Conservation (phyloP, 495 filamentous ascomycete genomes). For the Talaromyces ruber region DNA sequence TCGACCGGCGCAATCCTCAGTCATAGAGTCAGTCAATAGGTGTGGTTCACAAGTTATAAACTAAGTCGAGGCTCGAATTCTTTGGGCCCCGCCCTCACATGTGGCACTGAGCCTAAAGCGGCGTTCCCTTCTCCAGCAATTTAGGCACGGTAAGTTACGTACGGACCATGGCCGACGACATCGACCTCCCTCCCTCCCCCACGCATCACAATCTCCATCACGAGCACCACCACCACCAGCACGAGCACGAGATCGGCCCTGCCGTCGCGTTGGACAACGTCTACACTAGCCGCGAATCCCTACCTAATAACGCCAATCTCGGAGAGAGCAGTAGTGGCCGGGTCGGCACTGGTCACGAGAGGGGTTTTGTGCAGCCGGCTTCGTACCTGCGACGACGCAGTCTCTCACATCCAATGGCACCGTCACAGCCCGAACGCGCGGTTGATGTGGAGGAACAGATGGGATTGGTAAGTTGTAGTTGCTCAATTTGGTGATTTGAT, state of each 20-base stretch:
- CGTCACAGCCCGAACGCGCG: slow-evolving; percentile 55
- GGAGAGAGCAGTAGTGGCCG: neutral
- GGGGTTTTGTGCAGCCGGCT: slow-evolving; percentile 65
- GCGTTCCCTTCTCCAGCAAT: neutral
- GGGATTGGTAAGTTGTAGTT: slow-evolving; percentile 64
- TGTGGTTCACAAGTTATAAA: neutral
- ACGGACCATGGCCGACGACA: slow-evolving; percentile 1
- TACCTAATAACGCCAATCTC: neutral
- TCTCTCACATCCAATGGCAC: slow-evolving; percentile 43
- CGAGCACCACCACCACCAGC: neutral
- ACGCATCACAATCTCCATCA: neutral
- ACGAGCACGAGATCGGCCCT: slow-evolving; percentile 1
- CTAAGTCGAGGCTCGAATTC: neutral
- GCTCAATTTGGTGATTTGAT: neutral
- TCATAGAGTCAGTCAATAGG: neutral
- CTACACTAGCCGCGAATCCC: neutral
- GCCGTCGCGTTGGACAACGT: slow-evolving; percentile 3
- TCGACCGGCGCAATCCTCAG: neutral
- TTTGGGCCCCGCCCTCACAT: neutral
- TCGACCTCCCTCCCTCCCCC: slow-evolving; percentile 1
- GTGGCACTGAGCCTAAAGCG: neutral
- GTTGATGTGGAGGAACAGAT: slow-evolving; percentile 88
- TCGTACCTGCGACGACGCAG: slow-evolving; percentile 70
- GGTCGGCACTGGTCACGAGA: slow-evolving; percentile 34
- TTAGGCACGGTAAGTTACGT: neutral